phyloP scores from a whole-genome alignment of 805 yeast species.

The Grigorovia yakushimaensis region DNA sequence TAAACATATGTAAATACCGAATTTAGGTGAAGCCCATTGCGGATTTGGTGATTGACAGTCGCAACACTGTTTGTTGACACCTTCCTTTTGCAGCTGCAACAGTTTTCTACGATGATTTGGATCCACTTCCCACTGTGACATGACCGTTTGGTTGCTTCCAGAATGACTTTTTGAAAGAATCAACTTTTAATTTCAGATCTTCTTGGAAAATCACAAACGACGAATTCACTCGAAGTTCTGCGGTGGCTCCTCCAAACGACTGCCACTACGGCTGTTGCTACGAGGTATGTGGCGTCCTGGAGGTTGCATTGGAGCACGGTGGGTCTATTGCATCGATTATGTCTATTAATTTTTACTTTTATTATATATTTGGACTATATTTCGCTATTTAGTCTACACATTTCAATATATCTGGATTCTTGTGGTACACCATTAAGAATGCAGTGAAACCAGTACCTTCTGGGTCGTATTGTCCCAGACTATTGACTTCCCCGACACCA shows the following conservation, averaged over 20 bases:
- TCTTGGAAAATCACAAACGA: not conserved
- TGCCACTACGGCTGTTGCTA: no score
- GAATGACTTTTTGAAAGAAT: not conserved
- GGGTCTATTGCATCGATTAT: not conserved
- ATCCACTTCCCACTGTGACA: constrained; percentile 78
- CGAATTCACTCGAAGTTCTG: no score
- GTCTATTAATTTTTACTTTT: not conserved
- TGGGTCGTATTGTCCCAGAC: constrained; percentile 19
- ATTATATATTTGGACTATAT: not conserved
- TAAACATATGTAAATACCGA: constrained; percentile 91
- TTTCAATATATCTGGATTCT: not conserved
- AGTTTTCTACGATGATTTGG: constrained; percentile 84
- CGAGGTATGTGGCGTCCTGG: no score
- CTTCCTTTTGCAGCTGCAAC: constrained; percentile 66
- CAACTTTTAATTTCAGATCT: not conserved
- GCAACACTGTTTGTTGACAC: constrained; percentile 79
- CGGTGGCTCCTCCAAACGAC: no score
- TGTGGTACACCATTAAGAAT: constrained; percentile 23
- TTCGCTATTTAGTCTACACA: not conserved
- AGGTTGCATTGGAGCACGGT: no score
- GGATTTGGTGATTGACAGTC: constrained; percentile 96
- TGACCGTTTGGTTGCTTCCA: constrained; percentile 5
- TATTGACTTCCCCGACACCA: constrained; percentile 25
- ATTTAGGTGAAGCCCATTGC: constrained; percentile 98
- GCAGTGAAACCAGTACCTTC: constrained; percentile 26